These are phyloP conservation scores for Neoboletus subvelutipes DNA, from an alignment of 768 basidiomycete species.

Conservation along the genomic window DNA sequence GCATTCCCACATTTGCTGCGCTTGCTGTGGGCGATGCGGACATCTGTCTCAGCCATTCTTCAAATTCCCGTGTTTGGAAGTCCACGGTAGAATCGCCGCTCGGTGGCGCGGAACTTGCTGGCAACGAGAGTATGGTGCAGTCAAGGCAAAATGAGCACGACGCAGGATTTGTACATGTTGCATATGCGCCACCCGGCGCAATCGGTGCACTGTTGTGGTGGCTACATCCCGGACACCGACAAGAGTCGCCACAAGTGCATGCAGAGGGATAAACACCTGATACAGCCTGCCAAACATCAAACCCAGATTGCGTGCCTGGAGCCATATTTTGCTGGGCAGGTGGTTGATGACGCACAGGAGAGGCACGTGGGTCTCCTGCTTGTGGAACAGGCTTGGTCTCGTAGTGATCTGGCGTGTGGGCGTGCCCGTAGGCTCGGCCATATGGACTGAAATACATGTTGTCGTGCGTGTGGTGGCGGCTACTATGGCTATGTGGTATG, in stretches of 20 bases:
- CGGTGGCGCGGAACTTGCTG: conserved; percentile 43
- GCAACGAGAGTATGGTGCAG: conserved; percentile 56
- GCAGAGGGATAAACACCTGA: conserved; percentile 40
- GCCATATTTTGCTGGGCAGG: conserved; percentile 29
- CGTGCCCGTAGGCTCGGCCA: conserved; percentile 58
- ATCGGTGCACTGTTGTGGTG: conserved; percentile 49
- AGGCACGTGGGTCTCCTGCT: conserved; percentile 20
- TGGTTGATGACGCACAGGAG: conserved; percentile 21
- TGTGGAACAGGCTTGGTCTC: conserved; percentile 22
- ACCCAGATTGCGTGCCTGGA: conserved; percentile 24
- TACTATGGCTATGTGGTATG: conserved; percentile 39
- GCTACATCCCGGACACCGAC: conserved; percentile 63
- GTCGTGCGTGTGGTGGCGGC: conserved; percentile 51
- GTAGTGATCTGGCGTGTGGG: conserved; percentile 38
- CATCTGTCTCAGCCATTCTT: conserved; percentile 64
- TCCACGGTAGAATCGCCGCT: conserved; percentile 43
- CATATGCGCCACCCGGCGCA: conserved; percentile 37
- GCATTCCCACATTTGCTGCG: conserved; percentile 16
- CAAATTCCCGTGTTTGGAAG: conserved; percentile 46
- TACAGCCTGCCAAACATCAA: conserved; percentile 27
- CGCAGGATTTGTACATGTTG: conserved; percentile 37
- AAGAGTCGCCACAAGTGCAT: conserved; percentile 64
- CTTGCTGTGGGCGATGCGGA: conserved; percentile 19
- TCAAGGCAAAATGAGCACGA: conserved; percentile 56
- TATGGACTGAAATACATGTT: conserved; percentile 63